Evolutionary conservation across 768 basidiomycete genomes (phyloP).

Genomic region (Coprinopsis sp.): DNA sequence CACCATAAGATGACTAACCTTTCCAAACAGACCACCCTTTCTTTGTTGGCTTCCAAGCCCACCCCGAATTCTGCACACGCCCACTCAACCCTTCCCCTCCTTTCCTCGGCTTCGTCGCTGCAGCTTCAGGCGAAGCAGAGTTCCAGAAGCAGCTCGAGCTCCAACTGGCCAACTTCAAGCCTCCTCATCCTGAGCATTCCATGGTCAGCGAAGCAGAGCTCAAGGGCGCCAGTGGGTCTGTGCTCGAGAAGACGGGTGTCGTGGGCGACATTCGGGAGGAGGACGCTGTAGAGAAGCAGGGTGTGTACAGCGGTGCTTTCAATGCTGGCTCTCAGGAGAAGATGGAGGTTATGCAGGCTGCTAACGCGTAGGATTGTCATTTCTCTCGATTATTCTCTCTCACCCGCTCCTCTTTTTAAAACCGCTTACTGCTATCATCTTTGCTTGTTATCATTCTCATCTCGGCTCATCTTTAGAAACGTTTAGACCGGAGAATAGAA

Average conservation of each 20-base stretch:
- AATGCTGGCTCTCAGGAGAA: too few relatives aligned
- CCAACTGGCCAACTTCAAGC: conserved; percentile 60
- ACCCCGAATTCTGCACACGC: conserved; percentile 98
- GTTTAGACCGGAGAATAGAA: conserved; percentile 9
- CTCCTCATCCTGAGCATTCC: conserved; percentile 70
- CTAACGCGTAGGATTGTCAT: too few relatives aligned
- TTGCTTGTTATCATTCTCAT: too few relatives aligned
- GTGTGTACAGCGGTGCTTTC: too few relatives aligned
- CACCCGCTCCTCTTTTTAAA: too few relatives aligned
- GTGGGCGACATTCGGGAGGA: too few relatives aligned
- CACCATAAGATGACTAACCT: not conserved
- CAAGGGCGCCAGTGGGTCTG: conserved; percentile 26
- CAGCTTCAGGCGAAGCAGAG: conserved; percentile 48
- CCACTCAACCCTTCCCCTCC: conserved; percentile 96
- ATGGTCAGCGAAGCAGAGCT: conserved; percentile 69
- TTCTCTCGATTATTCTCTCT: too few relatives aligned
- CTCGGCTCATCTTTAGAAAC: too few relatives aligned
- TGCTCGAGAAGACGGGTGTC: conserved; percentile 8
- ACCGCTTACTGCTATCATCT: too few relatives aligned
- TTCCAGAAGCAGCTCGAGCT: conserved; percentile 67
- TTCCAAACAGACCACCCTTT: conserved; percentile 77
- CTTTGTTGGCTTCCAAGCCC: conserved; percentile 92
- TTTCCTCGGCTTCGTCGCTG: conserved; percentile 93
- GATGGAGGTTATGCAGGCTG: not conserved
- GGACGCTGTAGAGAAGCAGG: too few relatives aligned